Evolutionary conservation across 2,329 filamentous ascomycete genomes (phyloP).

Genomic region (Penicillium sp.): DNA sequence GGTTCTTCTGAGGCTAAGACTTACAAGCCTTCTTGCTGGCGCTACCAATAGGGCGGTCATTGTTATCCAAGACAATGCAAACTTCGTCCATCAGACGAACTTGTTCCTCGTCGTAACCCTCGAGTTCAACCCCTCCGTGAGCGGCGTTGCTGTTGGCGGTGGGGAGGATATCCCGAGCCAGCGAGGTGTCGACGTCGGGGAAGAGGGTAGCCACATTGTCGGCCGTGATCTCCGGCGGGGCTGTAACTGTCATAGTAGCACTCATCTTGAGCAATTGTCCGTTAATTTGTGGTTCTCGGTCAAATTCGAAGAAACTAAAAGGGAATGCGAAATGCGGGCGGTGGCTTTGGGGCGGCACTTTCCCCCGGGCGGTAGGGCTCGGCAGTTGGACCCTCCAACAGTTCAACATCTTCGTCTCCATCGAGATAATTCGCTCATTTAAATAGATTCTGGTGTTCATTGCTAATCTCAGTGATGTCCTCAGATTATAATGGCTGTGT

Average conservation of each 20-base stretch:
- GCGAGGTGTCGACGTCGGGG: slow-evolving; percentile 69
- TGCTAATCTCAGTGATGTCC: no score
- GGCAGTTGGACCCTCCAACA: slow-evolving; percentile 2
- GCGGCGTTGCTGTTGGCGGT: slow-evolving; percentile 40
- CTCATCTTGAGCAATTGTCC: slow-evolving; percentile 27
- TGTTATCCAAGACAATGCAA: slow-evolving; percentile 91
- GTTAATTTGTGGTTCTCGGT: neutral
- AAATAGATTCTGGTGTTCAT: no score
- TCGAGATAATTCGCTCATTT: no score
- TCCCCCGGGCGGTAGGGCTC: slow-evolving; percentile 15
- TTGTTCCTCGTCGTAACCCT: slow-evolving; percentile 95
- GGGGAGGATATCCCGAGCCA: slow-evolving; percentile 52
- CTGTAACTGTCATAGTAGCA: slow-evolving; percentile 51
- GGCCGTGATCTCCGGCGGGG: slow-evolving; percentile 69
- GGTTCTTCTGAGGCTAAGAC: slow-evolving; percentile 35
- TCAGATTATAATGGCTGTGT: no score
- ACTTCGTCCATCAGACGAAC: slow-evolving; percentile 98
- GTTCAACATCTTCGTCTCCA: neutral
- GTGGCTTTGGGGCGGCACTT: slow-evolving; percentile 1
- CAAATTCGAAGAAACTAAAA: slow-evolving; percentile 3
- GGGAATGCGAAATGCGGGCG: neutral
- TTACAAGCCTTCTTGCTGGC: slow-evolving; percentile 97
- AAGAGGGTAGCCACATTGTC: slow-evolving; percentile 85
- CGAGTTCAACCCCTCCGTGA: slow-evolving; percentile 66
- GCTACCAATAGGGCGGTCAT: slow-evolving; percentile 90